Conservation (phyloP, 225 moss, liverwort and hornwort genomes). For the Antitrichia curtipendula region DNA sequence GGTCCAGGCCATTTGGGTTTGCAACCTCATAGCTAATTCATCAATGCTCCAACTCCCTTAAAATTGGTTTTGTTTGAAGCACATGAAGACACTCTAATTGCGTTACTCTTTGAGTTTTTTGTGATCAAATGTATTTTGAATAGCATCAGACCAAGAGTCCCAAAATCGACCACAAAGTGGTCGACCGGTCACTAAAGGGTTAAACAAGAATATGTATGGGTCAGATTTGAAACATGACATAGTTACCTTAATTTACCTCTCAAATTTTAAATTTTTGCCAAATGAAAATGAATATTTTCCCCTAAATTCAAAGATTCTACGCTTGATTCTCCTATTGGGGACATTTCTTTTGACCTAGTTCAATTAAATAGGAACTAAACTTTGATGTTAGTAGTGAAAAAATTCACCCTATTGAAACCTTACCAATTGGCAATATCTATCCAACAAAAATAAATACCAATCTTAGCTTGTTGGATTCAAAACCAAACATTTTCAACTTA, state of each 20-base stretch:
- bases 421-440: not conserved
- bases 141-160: too few species aligned
- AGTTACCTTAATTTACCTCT: not conserved
- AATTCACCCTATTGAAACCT: not conserved
- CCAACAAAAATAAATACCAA: too few species aligned
- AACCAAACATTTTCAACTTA: not conserved
- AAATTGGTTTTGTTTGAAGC: too few species aligned
- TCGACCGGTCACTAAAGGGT: too few species aligned
- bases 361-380: too few species aligned
- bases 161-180: too few species aligned
- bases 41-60: too few species aligned
- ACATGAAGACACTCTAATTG: too few species aligned
- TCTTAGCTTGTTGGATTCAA: not conserved
- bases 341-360: rapidly evolving
- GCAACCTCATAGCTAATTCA: too few species aligned
- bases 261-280: not conserved
- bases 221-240: not conserved
- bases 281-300: not conserved
- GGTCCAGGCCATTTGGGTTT: too few species aligned
- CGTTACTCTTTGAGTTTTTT: too few species aligned
- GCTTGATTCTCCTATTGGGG: not conserved
- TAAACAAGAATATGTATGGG: rapidly evolving
- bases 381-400: not conserved
- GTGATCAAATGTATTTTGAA: too few species aligned
- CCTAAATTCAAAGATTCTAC: not conserved